These are phyloP conservation scores for Gastrolobium bilobum DNA, from an alignment of 306 rosid species.

Conservation along the genomic window DNA sequence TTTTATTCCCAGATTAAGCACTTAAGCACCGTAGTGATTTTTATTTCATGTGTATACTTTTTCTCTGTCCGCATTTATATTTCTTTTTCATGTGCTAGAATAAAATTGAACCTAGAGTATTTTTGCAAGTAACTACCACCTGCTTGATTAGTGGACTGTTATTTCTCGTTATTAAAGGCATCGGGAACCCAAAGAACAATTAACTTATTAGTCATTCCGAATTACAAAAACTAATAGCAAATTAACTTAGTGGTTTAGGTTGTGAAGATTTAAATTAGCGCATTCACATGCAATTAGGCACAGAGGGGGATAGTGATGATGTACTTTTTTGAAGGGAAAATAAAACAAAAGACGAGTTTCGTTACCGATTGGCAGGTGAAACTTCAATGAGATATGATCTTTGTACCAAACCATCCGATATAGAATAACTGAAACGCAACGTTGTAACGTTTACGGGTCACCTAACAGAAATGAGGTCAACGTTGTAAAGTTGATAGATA, in stretches of 20 bases:
- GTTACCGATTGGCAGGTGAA: constrained; percentile 52
- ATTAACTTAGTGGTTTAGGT: background rate
- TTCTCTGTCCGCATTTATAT: too few relatives aligned
- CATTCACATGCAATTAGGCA: constrained; percentile 20
- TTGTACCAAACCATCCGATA: constrained; percentile 47
- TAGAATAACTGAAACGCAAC: constrained; percentile 48
- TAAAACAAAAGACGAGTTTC: constrained; percentile 36
- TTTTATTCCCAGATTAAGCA: too few relatives aligned
- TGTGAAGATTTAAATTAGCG: constrained; percentile 18
- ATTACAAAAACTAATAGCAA: background rate
- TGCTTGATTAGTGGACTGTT: background rate
- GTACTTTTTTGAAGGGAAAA: constrained; percentile 23
- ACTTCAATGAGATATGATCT: constrained; percentile 51
- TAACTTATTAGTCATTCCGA: background rate
- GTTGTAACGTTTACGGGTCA: constrained; percentile 44
- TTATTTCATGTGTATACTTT: too few relatives aligned
- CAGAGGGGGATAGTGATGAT: background rate
- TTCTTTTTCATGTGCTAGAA: too few relatives aligned
- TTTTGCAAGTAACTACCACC: too few relatives aligned
- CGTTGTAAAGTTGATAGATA: constrained; percentile 46
- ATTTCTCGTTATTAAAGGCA: constrained; percentile 15
- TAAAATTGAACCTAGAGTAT: too few relatives aligned
- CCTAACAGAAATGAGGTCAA: constrained; percentile 51
- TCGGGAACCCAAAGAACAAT: background rate
- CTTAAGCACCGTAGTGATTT: too few relatives aligned